phyloP scores from a whole-genome alignment of 345 rosid species.

The Arabidopsis arenosa region DNA sequence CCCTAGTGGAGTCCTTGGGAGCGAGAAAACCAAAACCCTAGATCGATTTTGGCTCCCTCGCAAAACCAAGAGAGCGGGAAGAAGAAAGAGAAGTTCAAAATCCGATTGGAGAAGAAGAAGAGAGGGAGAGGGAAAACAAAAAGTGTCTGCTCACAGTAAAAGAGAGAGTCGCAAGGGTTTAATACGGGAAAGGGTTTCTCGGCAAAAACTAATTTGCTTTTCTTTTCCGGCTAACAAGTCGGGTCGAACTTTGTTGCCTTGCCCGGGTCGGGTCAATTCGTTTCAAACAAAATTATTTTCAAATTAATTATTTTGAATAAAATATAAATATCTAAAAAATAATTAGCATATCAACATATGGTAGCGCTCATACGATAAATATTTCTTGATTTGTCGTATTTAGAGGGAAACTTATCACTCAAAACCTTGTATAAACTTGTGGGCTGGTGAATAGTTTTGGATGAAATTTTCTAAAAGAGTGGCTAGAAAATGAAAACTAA shows the following conservation, averaged over 20 bases:
- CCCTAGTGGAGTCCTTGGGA: conserved; percentile 16
- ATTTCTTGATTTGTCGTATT: not conserved
- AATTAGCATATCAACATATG: too few relatives aligned
- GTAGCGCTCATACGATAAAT: not conserved
- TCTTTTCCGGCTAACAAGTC: conserved; percentile 10
- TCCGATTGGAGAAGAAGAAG: conserved; percentile 29
- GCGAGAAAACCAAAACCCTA: conserved; percentile 45
- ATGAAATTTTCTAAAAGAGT: conserved; percentile 6
- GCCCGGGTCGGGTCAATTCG: conserved; percentile 29
- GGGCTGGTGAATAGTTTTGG: not conserved
- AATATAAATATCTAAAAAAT: too few relatives aligned
- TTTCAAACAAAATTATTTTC: not conserved
- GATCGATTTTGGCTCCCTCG: conserved; percentile 40
- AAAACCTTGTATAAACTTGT: conserved; percentile 13
- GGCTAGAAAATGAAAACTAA: conserved; percentile 6
- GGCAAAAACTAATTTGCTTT: conserved; percentile 6
- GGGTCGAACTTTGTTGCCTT: conserved; percentile 15
- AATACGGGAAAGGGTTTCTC: conserved; percentile 32
- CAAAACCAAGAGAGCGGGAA: conserved; percentile 38
- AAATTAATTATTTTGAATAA: too few relatives aligned
- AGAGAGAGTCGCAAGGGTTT: conserved; percentile 36
- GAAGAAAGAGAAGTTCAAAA: conserved; percentile 30
- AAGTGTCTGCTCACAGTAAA: conserved; percentile 37
- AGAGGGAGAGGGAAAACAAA: conserved; percentile 2
- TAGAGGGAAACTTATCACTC: not conserved